These are phyloP conservation scores for Eleusine indica DNA, from an alignment of 176 grass and related monocot genomes.

Conservation along the genomic window DNA sequence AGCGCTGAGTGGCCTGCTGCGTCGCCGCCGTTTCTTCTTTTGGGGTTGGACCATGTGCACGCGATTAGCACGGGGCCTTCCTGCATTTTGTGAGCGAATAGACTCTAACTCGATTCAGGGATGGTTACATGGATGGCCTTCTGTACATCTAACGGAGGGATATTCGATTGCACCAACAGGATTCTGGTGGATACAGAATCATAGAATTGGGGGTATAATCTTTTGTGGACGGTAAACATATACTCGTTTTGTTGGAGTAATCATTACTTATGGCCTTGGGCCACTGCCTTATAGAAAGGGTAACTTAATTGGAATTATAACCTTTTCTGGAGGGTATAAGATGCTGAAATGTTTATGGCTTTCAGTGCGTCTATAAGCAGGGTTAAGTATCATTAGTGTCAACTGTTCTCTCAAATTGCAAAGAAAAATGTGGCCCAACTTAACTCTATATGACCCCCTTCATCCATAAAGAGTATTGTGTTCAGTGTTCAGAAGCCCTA, in stretches of 20 bases:
- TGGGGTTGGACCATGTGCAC: constrained; percentile 7
- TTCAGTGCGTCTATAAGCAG: constrained; percentile 3
- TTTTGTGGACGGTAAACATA: background rate
- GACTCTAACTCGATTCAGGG: constrained; percentile 2
- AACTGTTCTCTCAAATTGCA: background rate
- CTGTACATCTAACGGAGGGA: background rate
- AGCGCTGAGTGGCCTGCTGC: constrained; percentile 9
- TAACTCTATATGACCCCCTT: background rate
- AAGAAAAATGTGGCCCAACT: background rate
- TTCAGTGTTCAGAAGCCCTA: background rate
- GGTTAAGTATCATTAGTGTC: background rate
- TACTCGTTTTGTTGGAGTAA: too few relatives aligned
- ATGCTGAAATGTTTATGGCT: background rate
- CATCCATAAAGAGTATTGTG: background rate
- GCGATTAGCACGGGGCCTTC: background rate
- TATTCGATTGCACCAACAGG: background rate
- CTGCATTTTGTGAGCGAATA: constrained; percentile 29
- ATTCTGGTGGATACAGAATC: constrained; percentile 17
- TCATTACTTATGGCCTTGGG: background rate
- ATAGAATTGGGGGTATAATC: background rate
- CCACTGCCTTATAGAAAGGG: background rate
- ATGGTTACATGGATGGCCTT: background rate
- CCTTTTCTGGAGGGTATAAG: background rate
- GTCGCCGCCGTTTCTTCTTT: constrained; percentile 3
- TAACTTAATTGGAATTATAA: background rate